Percentiles rank a stretch among this genome's conserved stretches.
phyloP scores from a whole-genome alignment of 352 stramenopile species.

The Elongisporangium senticosum region DNA sequence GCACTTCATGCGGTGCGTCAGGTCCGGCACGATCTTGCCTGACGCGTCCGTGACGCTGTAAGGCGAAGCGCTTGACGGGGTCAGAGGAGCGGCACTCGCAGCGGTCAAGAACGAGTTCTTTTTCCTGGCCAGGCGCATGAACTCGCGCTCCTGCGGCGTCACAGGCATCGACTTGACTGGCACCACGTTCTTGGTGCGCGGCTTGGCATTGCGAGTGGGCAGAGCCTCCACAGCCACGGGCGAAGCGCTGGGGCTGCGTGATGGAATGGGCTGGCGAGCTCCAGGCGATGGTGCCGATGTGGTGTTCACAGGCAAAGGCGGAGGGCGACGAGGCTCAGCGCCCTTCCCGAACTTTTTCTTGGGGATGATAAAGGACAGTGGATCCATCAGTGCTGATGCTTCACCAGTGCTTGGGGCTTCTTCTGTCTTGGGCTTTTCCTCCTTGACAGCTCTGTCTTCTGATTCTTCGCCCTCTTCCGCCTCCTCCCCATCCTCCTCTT shows the following conservation, averaged over 20 bases:
- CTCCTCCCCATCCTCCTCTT: not conserved
- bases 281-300: not conserved
- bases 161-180: constrained; percentile 19
- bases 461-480: constrained; percentile 6
- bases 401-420: constrained; percentile 5
- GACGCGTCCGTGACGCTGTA: constrained; percentile 11
- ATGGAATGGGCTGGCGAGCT: not conserved
- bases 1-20: constrained; percentile 13
- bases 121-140: constrained; percentile 49
- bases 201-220: not conserved
- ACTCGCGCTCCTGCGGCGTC: constrained; percentile 28
- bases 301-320: not conserved
- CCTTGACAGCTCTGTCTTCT: constrained; percentile 5
- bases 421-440: not conserved
- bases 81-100: not conserved
- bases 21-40: constrained; percentile 9
- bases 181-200: constrained; percentile 42
- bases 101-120: constrained; percentile 48
- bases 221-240: not conserved
- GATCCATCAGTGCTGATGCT: constrained; percentile 7
- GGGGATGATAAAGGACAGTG: constrained; percentile 35
- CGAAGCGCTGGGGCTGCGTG: not conserved
- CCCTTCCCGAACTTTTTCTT: constrained; percentile 24
- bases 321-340: not conserved
- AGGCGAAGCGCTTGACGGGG: not conserved